Conservation (phyloP, 805 yeast genomes). For the Metschnikowia santaceciliae region DNA sequence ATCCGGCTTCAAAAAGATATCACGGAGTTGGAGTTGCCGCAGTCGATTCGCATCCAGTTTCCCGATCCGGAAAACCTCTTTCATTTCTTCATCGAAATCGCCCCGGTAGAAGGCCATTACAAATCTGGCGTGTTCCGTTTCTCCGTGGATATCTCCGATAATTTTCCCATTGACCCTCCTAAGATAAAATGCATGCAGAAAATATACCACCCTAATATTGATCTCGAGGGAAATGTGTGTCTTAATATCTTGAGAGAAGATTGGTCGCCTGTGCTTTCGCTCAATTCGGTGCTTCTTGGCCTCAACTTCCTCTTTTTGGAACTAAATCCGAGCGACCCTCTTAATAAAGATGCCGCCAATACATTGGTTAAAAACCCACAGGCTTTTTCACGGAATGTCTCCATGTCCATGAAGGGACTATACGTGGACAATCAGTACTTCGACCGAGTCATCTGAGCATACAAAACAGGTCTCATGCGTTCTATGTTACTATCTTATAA, state of each 20-base stretch:
- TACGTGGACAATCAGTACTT: slow-evolving; percentile 52
- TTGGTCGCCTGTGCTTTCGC: slow-evolving; percentile 89
- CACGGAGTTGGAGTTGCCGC: slow-evolving; percentile 62
- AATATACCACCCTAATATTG: slow-evolving; percentile 93
- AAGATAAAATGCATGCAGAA: slow-evolving; percentile 65
- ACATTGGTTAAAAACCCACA: slow-evolving; percentile 33
- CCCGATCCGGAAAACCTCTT: slow-evolving; percentile 56
- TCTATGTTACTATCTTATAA: too few relatives aligned
- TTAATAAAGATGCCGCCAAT: slow-evolving; percentile 86
- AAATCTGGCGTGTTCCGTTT: slow-evolving; percentile 67
- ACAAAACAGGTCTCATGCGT: too few relatives aligned
- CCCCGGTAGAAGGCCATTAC: slow-evolving; percentile 73
- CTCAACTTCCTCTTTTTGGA: slow-evolving; percentile 80
- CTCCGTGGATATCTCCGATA: slow-evolving; percentile 58
- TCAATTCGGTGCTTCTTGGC: slow-evolving; percentile 81
- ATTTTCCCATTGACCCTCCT: slow-evolving; percentile 92
- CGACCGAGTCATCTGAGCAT: slow-evolving; percentile 49
- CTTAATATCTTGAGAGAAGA: slow-evolving; percentile 88
- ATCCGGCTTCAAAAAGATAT: slow-evolving; percentile 73
- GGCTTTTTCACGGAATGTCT: slow-evolving; percentile 55
- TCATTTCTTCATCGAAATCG: slow-evolving; percentile 53
- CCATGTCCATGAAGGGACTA: slow-evolving; percentile 69
- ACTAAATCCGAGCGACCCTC: slow-evolving; percentile 89
- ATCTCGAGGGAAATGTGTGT: slow-evolving; percentile 85
- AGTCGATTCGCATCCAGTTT: slow-evolving; percentile 48